Conservation (phyloP, 768 basidiomycete genomes). For the Serendipita indica region DNA sequence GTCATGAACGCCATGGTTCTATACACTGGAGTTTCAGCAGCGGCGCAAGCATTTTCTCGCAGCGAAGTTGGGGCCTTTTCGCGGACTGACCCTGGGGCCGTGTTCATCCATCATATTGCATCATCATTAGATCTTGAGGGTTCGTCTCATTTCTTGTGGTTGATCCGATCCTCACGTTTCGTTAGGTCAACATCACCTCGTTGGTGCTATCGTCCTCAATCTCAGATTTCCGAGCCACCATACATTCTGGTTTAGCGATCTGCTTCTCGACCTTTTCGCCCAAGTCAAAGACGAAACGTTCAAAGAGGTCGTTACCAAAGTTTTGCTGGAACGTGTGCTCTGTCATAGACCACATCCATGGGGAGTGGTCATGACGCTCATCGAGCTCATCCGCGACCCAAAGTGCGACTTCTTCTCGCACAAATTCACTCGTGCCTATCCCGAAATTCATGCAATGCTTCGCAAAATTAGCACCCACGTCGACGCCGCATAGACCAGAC, state of each 20-base stretch:
- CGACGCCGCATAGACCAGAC: background rate
- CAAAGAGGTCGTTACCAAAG: slow-evolving; percentile 72
- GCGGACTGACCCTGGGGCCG: slow-evolving; percentile 67
- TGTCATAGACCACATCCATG: slow-evolving; percentile 93
- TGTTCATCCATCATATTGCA: slow-evolving; percentile 69
- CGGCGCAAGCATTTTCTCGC: slow-evolving; percentile 74
- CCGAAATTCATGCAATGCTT: slow-evolving; percentile 39
- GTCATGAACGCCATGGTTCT: slow-evolving; percentile 89
- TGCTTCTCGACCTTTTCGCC: slow-evolving; percentile 74
- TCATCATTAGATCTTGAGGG: slow-evolving; percentile 83
- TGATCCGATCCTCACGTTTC: slow-evolving; percentile 5
- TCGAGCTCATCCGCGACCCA: slow-evolving; percentile 79
- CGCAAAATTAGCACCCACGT: slow-evolving; percentile 9
- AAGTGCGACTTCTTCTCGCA: slow-evolving; percentile 88
- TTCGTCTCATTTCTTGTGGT: slow-evolving; percentile 24
- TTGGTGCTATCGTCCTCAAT: slow-evolving; percentile 87
- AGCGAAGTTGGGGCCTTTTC: slow-evolving; percentile 73
- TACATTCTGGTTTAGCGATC: slow-evolving; percentile 93
- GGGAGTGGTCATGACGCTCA: slow-evolving; percentile 88
- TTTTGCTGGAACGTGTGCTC: slow-evolving; percentile 85
- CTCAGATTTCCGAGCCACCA: slow-evolving; percentile 96
- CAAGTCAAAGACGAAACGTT: slow-evolving; percentile 65
- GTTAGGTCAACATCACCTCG: slow-evolving; percentile 84
- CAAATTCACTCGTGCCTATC: slow-evolving; percentile 69
- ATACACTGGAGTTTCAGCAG: slow-evolving; percentile 88